Conservation (phyloP, 441 rosid species). For the Kokia cookei region DNA sequence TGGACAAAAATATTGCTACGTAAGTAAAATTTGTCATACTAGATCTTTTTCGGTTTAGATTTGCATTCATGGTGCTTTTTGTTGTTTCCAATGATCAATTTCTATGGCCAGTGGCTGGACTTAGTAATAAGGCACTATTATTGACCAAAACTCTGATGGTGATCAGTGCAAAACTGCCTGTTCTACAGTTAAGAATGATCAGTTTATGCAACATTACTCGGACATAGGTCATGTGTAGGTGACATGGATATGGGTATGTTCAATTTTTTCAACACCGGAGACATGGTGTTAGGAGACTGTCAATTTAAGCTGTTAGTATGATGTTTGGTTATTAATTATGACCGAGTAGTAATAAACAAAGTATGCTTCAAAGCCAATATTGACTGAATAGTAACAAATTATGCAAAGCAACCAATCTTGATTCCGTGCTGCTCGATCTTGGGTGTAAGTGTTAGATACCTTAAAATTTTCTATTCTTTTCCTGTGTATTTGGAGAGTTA, state of each 20-base stretch:
- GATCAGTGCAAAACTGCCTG: neutral
- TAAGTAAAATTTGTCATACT: slow-evolving; percentile 34
- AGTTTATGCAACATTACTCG: neutral
- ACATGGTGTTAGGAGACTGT: neutral
- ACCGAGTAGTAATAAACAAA: neutral
- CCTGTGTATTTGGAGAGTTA: too few species aligned
- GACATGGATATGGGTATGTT: neutral
- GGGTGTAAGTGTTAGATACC: neutral
- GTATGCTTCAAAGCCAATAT: neutral
- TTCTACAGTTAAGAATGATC: neutral
- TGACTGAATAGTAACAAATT: neutral
- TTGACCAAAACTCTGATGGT: neutral
- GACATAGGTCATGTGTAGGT: neutral
- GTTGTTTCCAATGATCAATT: neutral
- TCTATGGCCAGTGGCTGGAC: neutral
- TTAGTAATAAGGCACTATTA: neutral
- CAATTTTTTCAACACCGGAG: neutral
- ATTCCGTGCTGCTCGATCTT: neutral
- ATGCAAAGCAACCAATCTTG: neutral
- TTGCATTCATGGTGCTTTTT: slow-evolving; percentile 2
- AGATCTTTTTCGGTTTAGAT: neutral
- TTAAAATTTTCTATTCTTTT: too few species aligned
- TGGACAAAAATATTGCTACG: slow-evolving; percentile 92
- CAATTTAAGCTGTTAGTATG: neutral
- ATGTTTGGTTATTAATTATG: neutral